phyloP scores from a whole-genome alignment of 176 grass and related monocot genomes.

The Bonia amplexicaulis region DNA sequence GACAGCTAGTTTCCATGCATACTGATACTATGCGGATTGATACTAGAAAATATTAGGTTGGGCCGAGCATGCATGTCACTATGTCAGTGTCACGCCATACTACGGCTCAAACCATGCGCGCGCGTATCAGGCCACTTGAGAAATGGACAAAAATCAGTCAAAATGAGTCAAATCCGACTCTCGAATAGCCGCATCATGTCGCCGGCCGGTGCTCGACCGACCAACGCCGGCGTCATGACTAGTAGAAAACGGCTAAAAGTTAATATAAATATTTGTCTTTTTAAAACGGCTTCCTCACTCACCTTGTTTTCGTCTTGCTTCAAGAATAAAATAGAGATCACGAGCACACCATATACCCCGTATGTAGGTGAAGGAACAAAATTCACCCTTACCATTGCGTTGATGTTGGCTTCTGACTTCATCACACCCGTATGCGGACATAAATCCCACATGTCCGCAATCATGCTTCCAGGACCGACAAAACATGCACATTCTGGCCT shows the following conservation, averaged over 20 bases:
- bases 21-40: too few species aligned
- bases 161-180: not conserved
- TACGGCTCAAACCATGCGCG: too few species aligned
- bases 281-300: too few species aligned
- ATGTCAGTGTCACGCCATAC: too few species aligned
- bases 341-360: too few species aligned
- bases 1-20: not conserved
- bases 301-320: too few species aligned
- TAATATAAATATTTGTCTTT: too few species aligned
- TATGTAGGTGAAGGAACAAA: not conserved
- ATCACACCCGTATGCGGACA: not conserved
- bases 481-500: not conserved
- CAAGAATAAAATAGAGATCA: too few species aligned
- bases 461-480: not conserved
- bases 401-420: not conserved
- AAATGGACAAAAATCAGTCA: not conserved
- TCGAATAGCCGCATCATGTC: not conserved
- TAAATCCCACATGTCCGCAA: not conserved
- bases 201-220: not conserved
- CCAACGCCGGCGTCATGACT: not conserved
- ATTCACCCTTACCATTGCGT: not conserved
- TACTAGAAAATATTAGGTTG: too few species aligned
- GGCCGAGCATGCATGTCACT: too few species aligned
- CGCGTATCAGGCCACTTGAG: not conserved
- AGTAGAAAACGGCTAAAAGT: not conserved